Evolutionary conservation across 345 rosid genomes (phyloP).

Genomic region (Euclidium syriacum): DNA sequence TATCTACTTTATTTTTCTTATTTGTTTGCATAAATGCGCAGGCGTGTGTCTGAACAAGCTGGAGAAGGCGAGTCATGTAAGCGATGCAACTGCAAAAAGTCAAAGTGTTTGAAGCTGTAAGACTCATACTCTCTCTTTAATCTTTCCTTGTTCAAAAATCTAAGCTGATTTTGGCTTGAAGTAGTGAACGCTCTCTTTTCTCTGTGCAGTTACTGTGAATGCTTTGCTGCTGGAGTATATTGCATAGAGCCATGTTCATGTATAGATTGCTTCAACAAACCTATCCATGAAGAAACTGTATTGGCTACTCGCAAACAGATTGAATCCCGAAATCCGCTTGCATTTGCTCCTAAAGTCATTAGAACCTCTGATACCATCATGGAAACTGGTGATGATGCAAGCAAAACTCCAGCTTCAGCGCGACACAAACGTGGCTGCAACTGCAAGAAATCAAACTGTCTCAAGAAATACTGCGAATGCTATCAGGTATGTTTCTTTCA

Average conservation of each 20-base stretch:
- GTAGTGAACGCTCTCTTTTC: not conserved
- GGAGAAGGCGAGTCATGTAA: conserved; percentile 73
- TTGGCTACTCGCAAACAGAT: conserved; percentile 94
- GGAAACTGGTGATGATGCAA: conserved; percentile 65
- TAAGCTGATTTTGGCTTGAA: not conserved
- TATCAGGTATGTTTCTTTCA: conserved; percentile 68
- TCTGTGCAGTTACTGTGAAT: conserved; percentile 83
- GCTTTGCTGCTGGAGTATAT: conserved; percentile 98
- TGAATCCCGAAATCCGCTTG: conserved; percentile 92
- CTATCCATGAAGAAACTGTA: conserved; percentile 88
- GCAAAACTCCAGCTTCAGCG: conserved; percentile 92
- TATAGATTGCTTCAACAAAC: conserved; percentile 92
- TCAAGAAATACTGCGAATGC: conserved; percentile 99
- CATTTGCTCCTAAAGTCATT: conserved; percentile 98
- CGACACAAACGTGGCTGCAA: conserved; percentile 95
- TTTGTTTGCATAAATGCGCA: conserved; percentile 33
- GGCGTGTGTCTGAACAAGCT: conserved; percentile 56
- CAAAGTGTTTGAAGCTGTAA: conserved; percentile 98
- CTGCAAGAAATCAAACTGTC: conserved; percentile 93
- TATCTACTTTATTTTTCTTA: not conserved
- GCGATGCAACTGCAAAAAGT: conserved; percentile 95
- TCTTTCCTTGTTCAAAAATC: not conserved
- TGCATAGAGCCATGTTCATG: conserved; percentile 94
- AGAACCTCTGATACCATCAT: conserved; percentile 52
- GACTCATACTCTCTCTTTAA: conserved; percentile 28